Conservation (phyloP, 345 rosid species). For the Arabidopsis suecica region DNA sequence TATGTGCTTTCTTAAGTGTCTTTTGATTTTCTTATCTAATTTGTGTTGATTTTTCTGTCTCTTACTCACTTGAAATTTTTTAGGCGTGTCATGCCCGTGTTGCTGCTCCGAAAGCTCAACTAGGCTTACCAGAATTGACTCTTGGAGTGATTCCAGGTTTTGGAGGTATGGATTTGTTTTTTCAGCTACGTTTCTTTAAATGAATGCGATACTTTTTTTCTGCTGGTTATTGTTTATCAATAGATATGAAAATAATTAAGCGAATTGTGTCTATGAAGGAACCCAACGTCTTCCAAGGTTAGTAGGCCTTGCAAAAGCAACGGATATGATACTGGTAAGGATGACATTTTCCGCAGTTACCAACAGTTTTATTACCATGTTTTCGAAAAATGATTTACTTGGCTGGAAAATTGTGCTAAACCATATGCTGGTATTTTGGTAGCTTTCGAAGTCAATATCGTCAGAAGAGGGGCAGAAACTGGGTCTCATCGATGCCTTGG, state of each 20-base stretch:
- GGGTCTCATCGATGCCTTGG: slow-evolving; percentile 83
- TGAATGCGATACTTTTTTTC: background rate
- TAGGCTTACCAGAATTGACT: slow-evolving; percentile 88
- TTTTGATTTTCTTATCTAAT: background rate
- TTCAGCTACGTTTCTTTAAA: slow-evolving; percentile 24
- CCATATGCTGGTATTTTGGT: slow-evolving; percentile 37
- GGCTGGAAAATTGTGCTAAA: slow-evolving; percentile 23
- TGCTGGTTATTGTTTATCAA: background rate
- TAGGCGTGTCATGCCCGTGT: slow-evolving; percentile 95
- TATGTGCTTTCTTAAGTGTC: background rate
- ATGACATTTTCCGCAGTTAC: background rate
- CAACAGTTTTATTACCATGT: slow-evolving; percentile 4
- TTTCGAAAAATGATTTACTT: slow-evolving; percentile 5
- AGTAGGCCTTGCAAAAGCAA: slow-evolving; percentile 81
- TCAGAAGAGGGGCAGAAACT: slow-evolving; percentile 89
- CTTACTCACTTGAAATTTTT: background rate
- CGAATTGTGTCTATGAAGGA: slow-evolving; percentile 54
- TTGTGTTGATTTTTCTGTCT: slow-evolving; percentile 19
- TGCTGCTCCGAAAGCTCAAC: slow-evolving; percentile 78
- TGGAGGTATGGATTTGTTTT: slow-evolving; percentile 65
- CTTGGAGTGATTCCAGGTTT: slow-evolving; percentile 94
- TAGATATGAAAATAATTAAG: background rate
- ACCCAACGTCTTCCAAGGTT: slow-evolving; percentile 99
- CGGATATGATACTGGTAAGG: slow-evolving; percentile 85
- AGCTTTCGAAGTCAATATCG: slow-evolving; percentile 82